phyloP scores from a whole-genome alignment of 2,329 filamentous ascomycete species.

The Fusarium pininemorale region DNA sequence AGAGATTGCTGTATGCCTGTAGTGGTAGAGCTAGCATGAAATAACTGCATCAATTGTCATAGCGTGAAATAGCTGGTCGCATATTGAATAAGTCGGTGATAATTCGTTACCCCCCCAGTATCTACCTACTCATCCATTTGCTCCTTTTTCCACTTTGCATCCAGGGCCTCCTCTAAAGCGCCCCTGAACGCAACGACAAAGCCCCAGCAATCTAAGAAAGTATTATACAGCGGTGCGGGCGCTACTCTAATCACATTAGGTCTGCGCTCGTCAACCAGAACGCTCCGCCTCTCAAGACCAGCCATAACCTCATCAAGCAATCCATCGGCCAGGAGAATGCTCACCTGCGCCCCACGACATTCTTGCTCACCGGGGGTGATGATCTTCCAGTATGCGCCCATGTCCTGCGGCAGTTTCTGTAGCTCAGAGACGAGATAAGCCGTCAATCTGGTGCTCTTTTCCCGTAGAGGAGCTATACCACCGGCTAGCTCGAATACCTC shows the following conservation, averaged over 20 bases:
- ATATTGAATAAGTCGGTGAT: not conserved
- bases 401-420: constrained; percentile 38
- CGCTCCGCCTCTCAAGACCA: constrained; percentile 69
- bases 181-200: constrained; percentile 43
- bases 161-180: constrained; percentile 40
- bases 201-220: constrained; percentile 67
- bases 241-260: constrained; percentile 84
- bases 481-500: constrained; percentile 63
- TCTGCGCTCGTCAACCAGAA: constrained; percentile 82
- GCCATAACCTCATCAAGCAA: constrained; percentile 72
- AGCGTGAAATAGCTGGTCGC: not conserved
- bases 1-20: not conserved
- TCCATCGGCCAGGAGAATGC: constrained; percentile 71
- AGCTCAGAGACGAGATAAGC: constrained; percentile 76
- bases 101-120: not conserved
- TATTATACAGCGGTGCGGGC: constrained; percentile 83
- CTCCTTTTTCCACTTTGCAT: constrained; percentile 25
- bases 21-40: not conserved
- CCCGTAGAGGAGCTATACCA: constrained; percentile 68
- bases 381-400: constrained; percentile 57
- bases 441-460: constrained; percentile 67
- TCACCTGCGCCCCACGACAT: constrained; percentile 80
- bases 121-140: constrained; percentile 21
- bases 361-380: constrained; percentile 72
- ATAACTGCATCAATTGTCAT: not conserved